A percentile compares a stretch with the other conserved stretches of the same genome.
Conservation (phyloP, 1,284 basidiomycete species). For the Cutaneotrichosporon sp. region DNA sequence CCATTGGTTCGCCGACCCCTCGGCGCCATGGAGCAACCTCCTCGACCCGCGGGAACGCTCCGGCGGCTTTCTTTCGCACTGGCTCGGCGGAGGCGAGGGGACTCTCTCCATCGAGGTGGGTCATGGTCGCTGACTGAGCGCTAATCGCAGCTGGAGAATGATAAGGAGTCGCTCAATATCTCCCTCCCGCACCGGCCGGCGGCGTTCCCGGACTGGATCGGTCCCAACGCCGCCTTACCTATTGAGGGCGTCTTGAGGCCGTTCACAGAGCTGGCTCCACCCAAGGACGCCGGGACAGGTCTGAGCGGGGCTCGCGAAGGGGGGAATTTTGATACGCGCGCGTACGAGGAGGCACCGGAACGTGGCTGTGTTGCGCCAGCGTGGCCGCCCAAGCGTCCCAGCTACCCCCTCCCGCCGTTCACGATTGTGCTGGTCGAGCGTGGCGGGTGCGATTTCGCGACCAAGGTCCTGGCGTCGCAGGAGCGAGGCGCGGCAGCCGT, state of each 20-base stretch:
- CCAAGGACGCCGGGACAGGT: no score
- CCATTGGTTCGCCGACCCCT: conserved; percentile 5
- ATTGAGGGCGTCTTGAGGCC: conserved; percentile 31
- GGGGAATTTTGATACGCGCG: no score
- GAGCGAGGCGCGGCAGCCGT: conserved; percentile 75
- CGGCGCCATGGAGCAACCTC: conserved; percentile 1
- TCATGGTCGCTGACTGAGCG: neutral
- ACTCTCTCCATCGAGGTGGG: neutral
- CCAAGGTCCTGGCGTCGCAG: conserved; percentile 77
- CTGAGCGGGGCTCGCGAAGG: no score
- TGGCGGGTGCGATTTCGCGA: conserved; percentile 79
- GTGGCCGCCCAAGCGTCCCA: conserved; percentile 23
- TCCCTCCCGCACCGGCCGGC: conserved; percentile 45
- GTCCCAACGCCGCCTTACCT: conserved; percentile 26
- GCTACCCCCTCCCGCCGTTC: conserved; percentile 15
- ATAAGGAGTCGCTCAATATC: conserved; percentile 25
- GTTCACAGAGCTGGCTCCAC: conserved; percentile 22
- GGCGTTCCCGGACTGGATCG: conserved; percentile 41
- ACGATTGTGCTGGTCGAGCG: conserved; percentile 77
- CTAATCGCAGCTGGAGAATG: conserved; percentile 1
- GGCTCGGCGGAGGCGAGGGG: neutral
- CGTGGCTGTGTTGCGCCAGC: conserved; percentile 28
- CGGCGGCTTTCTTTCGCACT: conserved; percentile 3
- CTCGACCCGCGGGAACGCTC: neutral
- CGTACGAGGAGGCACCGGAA: neutral